Conservation (phyloP, 257 asterid genomes). For the Solanum dulcamara region DNA sequence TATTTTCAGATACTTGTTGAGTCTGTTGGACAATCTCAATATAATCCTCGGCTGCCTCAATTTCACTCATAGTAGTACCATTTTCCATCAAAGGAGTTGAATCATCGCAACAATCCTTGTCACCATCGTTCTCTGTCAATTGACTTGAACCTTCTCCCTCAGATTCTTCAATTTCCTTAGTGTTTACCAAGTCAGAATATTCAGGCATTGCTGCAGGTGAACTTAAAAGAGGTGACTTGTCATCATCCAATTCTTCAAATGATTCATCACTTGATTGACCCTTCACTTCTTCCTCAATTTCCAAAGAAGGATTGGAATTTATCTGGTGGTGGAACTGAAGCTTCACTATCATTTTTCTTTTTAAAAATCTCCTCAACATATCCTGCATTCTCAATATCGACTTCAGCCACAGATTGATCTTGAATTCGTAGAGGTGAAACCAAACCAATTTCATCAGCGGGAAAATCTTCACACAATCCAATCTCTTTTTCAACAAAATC, state of each 20-base stretch:
- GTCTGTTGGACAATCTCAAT: not conserved
- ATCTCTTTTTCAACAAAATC: constrained; percentile 8
- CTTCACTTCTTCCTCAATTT: not conserved
- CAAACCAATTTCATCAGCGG: not conserved
- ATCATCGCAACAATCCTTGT: not conserved
- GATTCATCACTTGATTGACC: not conserved
- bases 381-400: constrained; percentile 3
- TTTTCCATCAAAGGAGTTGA: not conserved
- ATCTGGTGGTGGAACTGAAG: not conserved
- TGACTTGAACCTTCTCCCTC: not conserved
- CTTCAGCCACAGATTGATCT: not conserved
- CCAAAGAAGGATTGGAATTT: not conserved
- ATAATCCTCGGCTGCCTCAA: constrained; percentile 2
- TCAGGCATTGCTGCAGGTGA: not conserved
- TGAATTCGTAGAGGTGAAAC: not conserved
- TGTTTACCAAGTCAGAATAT: not conserved
- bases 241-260: not conserved
- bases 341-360: constrained; percentile 9
- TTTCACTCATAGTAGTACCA: not conserved
- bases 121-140: not conserved
- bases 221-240: not conserved
- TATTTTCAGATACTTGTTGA: constrained; percentile 1
- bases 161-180: not conserved
- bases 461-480: not conserved
- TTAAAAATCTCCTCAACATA: not conserved